Evolutionary conservation across 2,329 filamentous ascomycete species (phyloP).

Genomic region (Pseudophaeomoniella oleicola): DNA sequence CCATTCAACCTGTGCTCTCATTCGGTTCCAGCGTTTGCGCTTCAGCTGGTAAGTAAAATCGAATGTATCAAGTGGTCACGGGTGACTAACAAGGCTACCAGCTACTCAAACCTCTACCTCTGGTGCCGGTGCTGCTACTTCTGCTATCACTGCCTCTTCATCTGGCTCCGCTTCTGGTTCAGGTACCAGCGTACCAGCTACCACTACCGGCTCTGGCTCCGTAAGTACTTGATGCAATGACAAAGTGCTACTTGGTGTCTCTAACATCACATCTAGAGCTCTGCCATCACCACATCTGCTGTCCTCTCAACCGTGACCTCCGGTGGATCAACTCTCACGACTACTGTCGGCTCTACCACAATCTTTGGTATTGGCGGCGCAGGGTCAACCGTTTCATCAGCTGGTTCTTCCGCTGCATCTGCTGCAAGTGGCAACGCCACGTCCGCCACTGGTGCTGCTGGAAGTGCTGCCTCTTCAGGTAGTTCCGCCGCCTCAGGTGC

Average conservation of each 20-base stretch:
- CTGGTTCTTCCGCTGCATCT: conserved; percentile 6
- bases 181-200: conserved; percentile 4
- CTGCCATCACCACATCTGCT: conserved; percentile 2
- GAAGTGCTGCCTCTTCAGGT: conserved; percentile 5
- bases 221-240: conserved; percentile 1
- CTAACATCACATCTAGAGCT: neutral
- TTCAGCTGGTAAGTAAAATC: conserved; percentile 10
- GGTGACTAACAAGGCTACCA: conserved; percentile 1
- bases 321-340: conserved; percentile 12
- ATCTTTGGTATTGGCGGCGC: conserved; percentile 6
- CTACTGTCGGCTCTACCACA: conserved; percentile 10
- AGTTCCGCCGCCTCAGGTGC: conserved; percentile 7
- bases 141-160: neutral
- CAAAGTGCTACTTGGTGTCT: neutral
- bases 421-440: conserved; percentile 6
- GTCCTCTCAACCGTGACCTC: conserved; percentile 9
- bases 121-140: conserved; percentile 1
- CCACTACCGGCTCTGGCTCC: conserved; percentile 5
- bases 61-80: neutral
- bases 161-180: conserved; percentile 2
- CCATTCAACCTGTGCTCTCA: conserved; percentile 17
- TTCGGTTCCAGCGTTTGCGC: conserved; percentile 22
- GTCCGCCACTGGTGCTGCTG: conserved; percentile 7
- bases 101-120: neutral
- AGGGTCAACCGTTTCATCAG: conserved; percentile 5